Percentiles rank a stretch among this genome's conserved stretches.
Conservation (phyloP, 805 yeast species). For the Candida lessepsii region DNA sequence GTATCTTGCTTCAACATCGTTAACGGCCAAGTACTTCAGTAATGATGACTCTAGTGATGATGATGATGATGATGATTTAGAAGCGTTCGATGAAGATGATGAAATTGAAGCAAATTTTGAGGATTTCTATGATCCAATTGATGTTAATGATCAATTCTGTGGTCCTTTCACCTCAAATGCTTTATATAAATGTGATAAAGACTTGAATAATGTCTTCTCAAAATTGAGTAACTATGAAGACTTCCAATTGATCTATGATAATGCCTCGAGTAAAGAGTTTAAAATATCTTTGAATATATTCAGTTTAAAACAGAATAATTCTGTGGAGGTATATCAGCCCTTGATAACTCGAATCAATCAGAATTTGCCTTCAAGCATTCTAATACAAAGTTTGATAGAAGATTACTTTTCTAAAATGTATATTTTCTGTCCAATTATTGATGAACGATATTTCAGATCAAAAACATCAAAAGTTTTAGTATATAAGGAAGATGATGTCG, state of each 20-base stretch:
- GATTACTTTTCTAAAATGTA: slow-evolving; percentile 41
- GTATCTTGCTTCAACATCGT: not conserved
- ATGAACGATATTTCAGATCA: slow-evolving; percentile 31
- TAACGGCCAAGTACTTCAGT: not conserved
- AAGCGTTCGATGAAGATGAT: not conserved
- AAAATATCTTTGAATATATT: slow-evolving; percentile 1
- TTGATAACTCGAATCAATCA: slow-evolving; percentile 4
- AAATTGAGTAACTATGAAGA: slow-evolving; percentile 6
- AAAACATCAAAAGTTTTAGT: not conserved
- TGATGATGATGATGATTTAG: not conserved
- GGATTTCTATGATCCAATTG: slow-evolving; percentile 2
- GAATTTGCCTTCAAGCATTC: slow-evolving; percentile 4
- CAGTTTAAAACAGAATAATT: not conserved
- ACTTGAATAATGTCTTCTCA: not conserved
- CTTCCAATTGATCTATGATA: slow-evolving; percentile 3
- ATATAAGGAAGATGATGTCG: not conserved
- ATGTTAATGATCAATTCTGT: slow-evolving; percentile 2
- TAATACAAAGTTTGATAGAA: not conserved
- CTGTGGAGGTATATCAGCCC: not conserved
- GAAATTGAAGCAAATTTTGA: slow-evolving; percentile 3
- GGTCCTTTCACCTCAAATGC: slow-evolving; percentile 7
- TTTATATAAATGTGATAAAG: slow-evolving; percentile 6
- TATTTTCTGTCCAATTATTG: slow-evolving; percentile 47
- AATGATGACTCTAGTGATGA: not conserved
- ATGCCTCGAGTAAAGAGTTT: slow-evolving; percentile 1